These are phyloP conservation scores for Metarhizium rileyi DNA, from an alignment of 2,329 filamentous ascomycete genomes.

Conservation along the genomic window DNA sequence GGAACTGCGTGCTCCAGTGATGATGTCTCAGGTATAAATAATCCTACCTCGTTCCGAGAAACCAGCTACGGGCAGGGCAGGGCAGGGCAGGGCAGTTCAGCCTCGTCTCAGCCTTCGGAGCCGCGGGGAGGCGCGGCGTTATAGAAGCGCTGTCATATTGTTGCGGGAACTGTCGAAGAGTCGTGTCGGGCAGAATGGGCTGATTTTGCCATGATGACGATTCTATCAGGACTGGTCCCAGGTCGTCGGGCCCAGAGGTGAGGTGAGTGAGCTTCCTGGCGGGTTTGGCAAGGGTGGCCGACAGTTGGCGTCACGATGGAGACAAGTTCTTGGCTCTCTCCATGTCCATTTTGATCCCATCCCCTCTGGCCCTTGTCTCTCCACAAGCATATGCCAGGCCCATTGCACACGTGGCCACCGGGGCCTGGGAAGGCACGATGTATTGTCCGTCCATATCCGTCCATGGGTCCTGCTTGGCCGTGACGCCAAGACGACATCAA, in stretches of 20 bases:
- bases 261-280: no score
- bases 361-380: no score
- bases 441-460: slow-evolving; percentile 9
- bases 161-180: background rate
- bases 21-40: background rate
- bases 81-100: slow-evolving; percentile 1
- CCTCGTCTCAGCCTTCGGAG: slow-evolving; percentile 2
- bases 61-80: background rate
- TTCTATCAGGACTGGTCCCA: background rate
- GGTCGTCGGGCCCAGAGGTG: no score
- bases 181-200: background rate
- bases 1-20: background rate
- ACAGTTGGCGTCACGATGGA: background rate
- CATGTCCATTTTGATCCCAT: no score
- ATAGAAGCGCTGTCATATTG: background rate
- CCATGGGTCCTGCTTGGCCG: background rate
- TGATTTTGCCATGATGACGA: background rate
- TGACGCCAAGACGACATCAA: no score
- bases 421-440: slow-evolving; percentile 7
- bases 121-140: background rate
- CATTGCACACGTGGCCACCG: slow-evolving; percentile 12
- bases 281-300: background rate
- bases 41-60: background rate
- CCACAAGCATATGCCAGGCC: background rate
- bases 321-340: no score